A percentile compares a stretch with the other conserved stretches of the same genome.
phyloP scores from a whole-genome alignment of 164 flowering plant species.

The Vitis amurensis region DNA sequence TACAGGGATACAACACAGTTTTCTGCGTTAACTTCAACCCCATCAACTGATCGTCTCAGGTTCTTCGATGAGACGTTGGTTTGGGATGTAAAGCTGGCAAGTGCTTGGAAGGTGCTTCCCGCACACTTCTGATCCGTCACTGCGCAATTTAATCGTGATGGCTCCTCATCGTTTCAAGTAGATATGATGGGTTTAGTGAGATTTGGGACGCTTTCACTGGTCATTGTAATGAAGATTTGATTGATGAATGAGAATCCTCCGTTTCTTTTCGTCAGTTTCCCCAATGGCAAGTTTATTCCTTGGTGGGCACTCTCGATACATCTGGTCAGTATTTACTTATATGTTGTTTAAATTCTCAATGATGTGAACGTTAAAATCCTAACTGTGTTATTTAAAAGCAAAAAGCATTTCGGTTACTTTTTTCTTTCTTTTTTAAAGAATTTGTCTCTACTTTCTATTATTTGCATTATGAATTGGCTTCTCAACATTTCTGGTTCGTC shows the following conservation, averaged over 20 bases:
- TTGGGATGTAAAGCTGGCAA: too few species aligned
- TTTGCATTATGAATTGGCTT: neutral
- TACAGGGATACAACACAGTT: too few species aligned
- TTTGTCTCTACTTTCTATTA: neutral
- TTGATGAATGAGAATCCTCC: slow-evolving; percentile 98
- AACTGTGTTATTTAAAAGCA: too few species aligned
- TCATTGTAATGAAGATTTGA: slow-evolving; percentile 87
- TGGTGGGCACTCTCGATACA: slow-evolving; percentile 89
- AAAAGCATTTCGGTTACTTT: too few species aligned
- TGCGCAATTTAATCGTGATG: slow-evolving; percentile 71
- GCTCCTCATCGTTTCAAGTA: slow-evolving; percentile 76
- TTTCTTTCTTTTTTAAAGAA: neutral
- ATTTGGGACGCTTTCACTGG: slow-evolving; percentile 96
- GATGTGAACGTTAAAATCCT: neutral
- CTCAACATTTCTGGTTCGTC: too few species aligned
- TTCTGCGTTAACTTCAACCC: too few species aligned
- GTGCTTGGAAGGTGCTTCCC: too few species aligned
- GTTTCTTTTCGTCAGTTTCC: slow-evolving; percentile 84
- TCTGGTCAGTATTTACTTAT: slow-evolving; percentile 48
- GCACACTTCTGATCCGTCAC: too few species aligned
- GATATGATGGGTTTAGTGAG: slow-evolving; percentile 96
- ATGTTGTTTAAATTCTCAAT: neutral
- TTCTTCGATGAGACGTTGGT: too few species aligned
- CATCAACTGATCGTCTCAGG: too few species aligned
- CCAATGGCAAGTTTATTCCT: slow-evolving; percentile 91